These are phyloP conservation scores for Soucietia sequanensis DNA, from an alignment of 805 yeast species.

Conservation along the genomic window DNA sequence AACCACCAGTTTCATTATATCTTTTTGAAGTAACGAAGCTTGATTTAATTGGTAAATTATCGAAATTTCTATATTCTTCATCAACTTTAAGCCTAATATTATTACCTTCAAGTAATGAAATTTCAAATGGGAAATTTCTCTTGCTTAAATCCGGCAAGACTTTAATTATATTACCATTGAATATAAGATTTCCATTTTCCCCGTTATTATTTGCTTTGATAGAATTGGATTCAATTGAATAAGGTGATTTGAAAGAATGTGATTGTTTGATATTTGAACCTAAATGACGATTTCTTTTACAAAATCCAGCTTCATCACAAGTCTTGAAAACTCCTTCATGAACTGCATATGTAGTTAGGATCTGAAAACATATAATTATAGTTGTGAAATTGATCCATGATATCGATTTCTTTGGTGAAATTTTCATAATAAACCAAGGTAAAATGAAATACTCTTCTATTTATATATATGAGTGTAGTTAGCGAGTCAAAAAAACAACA, in stretches of 20 bases:
- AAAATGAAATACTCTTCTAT: too few species aligned
- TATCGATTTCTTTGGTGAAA: too few species aligned
- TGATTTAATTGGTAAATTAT: conserved; percentile 15
- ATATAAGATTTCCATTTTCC: conserved; percentile 19
- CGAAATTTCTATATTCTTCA: conserved; percentile 50
- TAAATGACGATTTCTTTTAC: conserved; percentile 73
- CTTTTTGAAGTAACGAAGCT: conserved; percentile 41
- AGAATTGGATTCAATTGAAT: conserved; percentile 21
- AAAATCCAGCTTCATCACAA: conserved; percentile 81
- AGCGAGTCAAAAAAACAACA: too few species aligned
- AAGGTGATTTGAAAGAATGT: conserved; percentile 15
- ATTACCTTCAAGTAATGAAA: conserved; percentile 56
- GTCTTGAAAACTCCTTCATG: conserved; percentile 70
- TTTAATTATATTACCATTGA: conserved; percentile 51
- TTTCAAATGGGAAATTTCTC: conserved; percentile 50
- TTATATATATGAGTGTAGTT: too few species aligned
- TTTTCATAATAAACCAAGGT: too few species aligned
- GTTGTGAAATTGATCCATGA: too few species aligned
- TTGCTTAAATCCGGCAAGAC: conserved; percentile 13
- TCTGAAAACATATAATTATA: too few species aligned
- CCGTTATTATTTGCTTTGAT: conserved; percentile 5
- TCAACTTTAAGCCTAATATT: conserved; percentile 63
- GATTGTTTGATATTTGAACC: conserved; percentile 32
- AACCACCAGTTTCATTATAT: conserved; percentile 56
- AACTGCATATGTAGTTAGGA: conserved; percentile 32